Percentiles rank a stretch among this genome's conserved stretches.
Evolutionary conservation across 2,329 filamentous ascomycete species (phyloP).

Genomic region (Davidsoniella australis): DNA sequence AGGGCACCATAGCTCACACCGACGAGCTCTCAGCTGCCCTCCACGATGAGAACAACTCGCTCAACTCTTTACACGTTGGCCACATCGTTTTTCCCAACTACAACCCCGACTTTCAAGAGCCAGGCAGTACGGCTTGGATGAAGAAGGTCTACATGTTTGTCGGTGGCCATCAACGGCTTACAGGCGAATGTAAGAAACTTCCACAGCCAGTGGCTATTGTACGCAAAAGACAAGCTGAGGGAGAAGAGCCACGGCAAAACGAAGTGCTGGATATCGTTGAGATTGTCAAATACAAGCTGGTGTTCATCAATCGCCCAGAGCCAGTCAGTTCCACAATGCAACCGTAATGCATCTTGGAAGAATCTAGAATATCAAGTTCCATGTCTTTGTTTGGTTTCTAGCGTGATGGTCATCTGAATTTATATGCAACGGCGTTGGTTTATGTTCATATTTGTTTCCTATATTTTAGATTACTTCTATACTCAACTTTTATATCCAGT

Average conservation of each 20-base stretch:
- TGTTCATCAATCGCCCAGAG: constrained; percentile 73
- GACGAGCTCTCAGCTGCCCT: constrained; percentile 30
- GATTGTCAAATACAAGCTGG: constrained; percentile 69
- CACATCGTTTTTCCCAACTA: constrained; percentile 67
- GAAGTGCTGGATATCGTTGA: constrained; percentile 65
- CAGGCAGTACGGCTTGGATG: constrained; percentile 60
- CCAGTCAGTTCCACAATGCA: constrained; percentile 41
- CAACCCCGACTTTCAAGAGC: constrained; percentile 29
- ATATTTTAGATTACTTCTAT: neutral
- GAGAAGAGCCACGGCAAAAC: constrained; percentile 22
- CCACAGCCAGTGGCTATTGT: constrained; percentile 65
- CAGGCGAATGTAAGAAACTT: constrained; percentile 79
- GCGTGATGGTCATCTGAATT: neutral
- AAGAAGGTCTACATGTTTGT: constrained; percentile 78
- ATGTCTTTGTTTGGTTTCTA: too few species aligned
- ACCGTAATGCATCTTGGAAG: neutral
- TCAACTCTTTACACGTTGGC: constrained; percentile 38
- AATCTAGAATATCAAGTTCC: too few species aligned
- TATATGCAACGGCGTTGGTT: too few species aligned
- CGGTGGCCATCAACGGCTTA: constrained; percentile 73
- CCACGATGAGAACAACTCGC: constrained; percentile 9
- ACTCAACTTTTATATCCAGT: neutral
- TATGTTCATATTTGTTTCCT: neutral
- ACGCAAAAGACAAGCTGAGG: constrained; percentile 31
- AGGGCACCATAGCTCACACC: constrained; percentile 60